Evolutionary conservation across 2,329 filamentous ascomycete species (phyloP).

Genomic region (Cryphonectria parasitica): DNA sequence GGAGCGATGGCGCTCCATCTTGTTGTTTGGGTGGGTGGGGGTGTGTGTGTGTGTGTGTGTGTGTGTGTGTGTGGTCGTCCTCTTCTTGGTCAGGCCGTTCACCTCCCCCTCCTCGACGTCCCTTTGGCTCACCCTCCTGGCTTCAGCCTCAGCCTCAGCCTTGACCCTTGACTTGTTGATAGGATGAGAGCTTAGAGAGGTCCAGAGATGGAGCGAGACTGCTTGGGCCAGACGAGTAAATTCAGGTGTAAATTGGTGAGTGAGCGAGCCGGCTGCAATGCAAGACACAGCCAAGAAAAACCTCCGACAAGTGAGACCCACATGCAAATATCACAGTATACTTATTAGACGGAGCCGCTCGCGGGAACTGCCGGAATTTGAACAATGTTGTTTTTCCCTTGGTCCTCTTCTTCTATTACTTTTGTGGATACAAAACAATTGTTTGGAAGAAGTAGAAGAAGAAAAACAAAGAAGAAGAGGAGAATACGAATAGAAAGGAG

Average conservation of each 20-base stretch:
- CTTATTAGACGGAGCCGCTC: neutral
- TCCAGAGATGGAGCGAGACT: too few relatives aligned
- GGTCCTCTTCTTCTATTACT: too few relatives aligned
- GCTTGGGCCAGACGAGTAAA: neutral
- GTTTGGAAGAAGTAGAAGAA: too few relatives aligned
- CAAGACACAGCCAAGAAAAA: neutral
- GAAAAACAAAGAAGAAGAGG: too few relatives aligned
- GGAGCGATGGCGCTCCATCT: slow-evolving; percentile 57
- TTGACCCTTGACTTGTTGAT: neutral
- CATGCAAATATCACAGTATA: neutral
- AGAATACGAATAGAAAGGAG: too few relatives aligned
- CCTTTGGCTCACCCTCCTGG: neutral
- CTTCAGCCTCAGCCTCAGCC: neutral
- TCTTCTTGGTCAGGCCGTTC: neutral
- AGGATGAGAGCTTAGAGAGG: neutral
- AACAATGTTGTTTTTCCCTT: neutral
- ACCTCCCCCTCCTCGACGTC: neutral
- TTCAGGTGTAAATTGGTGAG: neutral
- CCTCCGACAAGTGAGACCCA: neutral
- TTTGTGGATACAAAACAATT: too few relatives aligned
- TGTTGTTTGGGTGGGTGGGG: neutral
- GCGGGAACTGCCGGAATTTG: neutral
- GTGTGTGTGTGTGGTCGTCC: too few relatives aligned
- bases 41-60: neutral
- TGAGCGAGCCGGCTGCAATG: neutral